Conservation (phyloP, 805 yeast genomes). For the Nakazawaea wickerhamii region DNA sequence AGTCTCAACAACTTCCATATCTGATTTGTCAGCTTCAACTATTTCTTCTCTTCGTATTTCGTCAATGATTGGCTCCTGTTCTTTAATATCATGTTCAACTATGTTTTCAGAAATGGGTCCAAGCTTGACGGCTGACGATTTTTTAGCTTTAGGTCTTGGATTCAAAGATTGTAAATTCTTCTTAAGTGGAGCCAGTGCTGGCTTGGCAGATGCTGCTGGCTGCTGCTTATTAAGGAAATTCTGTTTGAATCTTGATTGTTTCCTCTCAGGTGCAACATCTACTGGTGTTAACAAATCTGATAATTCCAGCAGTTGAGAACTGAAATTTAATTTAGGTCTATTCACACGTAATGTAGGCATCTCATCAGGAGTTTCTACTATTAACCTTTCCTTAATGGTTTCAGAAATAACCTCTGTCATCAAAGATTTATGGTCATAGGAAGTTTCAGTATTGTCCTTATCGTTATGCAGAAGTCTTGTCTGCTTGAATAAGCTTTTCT, state of each 20-base stretch:
- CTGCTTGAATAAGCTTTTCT: conserved; percentile 10
- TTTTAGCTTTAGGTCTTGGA: background rate
- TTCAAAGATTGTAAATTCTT: conserved; percentile 5
- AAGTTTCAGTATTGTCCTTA: background rate
- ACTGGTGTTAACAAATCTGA: conserved; percentile 3
- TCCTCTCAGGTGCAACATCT: background rate
- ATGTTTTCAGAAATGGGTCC: too few relatives aligned
- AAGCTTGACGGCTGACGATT: background rate
- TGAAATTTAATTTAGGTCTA: background rate
- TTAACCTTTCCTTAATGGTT: conserved; percentile 5
- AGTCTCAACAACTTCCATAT: conserved; percentile 23
- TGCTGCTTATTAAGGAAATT: background rate
- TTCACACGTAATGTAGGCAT: conserved; percentile 3
- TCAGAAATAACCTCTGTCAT: conserved; percentile 3
- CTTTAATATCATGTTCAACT: background rate
- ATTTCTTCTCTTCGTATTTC: background rate
- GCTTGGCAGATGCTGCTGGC: background rate
- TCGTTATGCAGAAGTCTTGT: background rate
- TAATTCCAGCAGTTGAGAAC: background rate
- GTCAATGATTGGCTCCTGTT: background rate
- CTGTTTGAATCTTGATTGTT: conserved; percentile 6
- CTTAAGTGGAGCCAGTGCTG: background rate
- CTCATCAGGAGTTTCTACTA: conserved; percentile 10
- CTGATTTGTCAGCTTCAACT: background rate
- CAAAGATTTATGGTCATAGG: too few relatives aligned